A percentile compares a stretch with the other conserved stretches of the same genome.
These are phyloP conservation scores for Cyberlindnera galapagoensis DNA, from an alignment of 805 yeast species.

Conservation along the genomic window DNA sequence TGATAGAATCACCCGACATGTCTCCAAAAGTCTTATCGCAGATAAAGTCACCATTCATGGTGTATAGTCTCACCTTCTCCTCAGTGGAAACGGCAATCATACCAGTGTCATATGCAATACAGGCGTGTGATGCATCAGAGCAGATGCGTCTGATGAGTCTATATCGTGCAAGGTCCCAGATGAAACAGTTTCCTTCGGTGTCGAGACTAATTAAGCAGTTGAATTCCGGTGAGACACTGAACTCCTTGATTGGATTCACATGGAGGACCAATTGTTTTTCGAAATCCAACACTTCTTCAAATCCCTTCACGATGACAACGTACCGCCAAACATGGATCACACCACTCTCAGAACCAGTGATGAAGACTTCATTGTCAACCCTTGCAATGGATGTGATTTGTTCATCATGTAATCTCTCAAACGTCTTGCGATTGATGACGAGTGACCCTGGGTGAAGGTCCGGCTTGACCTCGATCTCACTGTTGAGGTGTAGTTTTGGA, in stretches of 20 bases:
- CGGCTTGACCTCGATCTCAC: constrained; percentile 21
- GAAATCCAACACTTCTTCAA: constrained; percentile 29
- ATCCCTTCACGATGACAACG: constrained; percentile 11
- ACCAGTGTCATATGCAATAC: constrained; percentile 52
- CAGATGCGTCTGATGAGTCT: constrained; percentile 38
- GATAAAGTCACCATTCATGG: constrained; percentile 48
- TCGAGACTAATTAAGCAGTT: constrained; percentile 53
- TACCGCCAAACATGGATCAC: constrained; percentile 51
- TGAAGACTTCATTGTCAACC: constrained; percentile 22
- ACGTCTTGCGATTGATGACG: constrained; percentile 20
- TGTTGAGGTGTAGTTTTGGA: constrained; percentile 26
- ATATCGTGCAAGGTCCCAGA: constrained; percentile 60
- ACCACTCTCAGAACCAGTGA: constrained; percentile 47
- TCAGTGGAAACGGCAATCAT: constrained; percentile 34
- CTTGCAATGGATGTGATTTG: constrained; percentile 23
- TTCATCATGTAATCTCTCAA: constrained; percentile 27
- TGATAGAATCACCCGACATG: constrained; percentile 10
- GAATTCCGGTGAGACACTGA: constrained; percentile 45
- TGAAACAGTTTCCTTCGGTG: constrained; percentile 41
- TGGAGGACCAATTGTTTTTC: constrained; percentile 55
- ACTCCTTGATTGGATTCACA: constrained; percentile 34
- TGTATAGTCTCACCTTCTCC: constrained; percentile 31
- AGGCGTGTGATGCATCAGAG: constrained; percentile 25
- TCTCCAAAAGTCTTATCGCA: constrained; percentile 14
- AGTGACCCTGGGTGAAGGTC: constrained; percentile 20